These are phyloP conservation scores for Aspergillus sp. DNA, from an alignment of 2,329 filamentous ascomycete species.

Conservation along the genomic window DNA sequence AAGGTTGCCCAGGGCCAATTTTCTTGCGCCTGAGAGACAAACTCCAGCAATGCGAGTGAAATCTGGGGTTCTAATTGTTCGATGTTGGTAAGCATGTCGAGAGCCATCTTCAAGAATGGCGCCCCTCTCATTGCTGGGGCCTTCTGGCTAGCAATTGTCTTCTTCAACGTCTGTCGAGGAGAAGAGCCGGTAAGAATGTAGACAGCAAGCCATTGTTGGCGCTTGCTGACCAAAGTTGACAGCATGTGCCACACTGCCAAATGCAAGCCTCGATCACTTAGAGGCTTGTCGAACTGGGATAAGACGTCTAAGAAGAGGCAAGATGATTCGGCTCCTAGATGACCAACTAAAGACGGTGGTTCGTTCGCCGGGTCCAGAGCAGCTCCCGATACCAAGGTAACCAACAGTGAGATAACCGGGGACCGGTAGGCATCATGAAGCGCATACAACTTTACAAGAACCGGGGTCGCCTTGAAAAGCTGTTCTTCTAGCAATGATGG, in stretches of 20 bases:
- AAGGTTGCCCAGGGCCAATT: constrained; percentile 95
- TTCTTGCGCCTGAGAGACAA: constrained; percentile 84
- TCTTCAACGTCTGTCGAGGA: constrained; percentile 70
- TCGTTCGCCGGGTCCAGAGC: constrained; percentile 64
- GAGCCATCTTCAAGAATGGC: constrained; percentile 72
- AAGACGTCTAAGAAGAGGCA: constrained; percentile 81
- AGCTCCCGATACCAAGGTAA: constrained; percentile 70
- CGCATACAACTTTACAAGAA: constrained; percentile 75
- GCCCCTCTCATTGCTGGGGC: constrained; percentile 52
- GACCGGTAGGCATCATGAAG: constrained; percentile 65
- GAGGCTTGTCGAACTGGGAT: constrained; percentile 72
- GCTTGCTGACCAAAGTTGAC: constrained; percentile 79
- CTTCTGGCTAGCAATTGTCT: constrained; percentile 46
- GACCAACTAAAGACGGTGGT: constrained; percentile 89
- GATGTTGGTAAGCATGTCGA: constrained; percentile 68
- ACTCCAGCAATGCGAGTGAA: constrained; percentile 75
- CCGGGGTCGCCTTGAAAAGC: constrained; percentile 75
- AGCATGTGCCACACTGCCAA: constrained; percentile 80
- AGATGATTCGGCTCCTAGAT: constrained; percentile 77
- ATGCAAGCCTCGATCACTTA: constrained; percentile 64
- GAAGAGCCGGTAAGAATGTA: constrained; percentile 87
- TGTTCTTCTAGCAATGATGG: constrained; percentile 70
- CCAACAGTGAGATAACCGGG: constrained; percentile 67
- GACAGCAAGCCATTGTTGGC: constrained; percentile 95
- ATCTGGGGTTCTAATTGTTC: constrained; percentile 63